Evolutionary conservation across 441 rosid genomes (phyloP).

Genomic region (Pelargonium fulgidum): DNA sequence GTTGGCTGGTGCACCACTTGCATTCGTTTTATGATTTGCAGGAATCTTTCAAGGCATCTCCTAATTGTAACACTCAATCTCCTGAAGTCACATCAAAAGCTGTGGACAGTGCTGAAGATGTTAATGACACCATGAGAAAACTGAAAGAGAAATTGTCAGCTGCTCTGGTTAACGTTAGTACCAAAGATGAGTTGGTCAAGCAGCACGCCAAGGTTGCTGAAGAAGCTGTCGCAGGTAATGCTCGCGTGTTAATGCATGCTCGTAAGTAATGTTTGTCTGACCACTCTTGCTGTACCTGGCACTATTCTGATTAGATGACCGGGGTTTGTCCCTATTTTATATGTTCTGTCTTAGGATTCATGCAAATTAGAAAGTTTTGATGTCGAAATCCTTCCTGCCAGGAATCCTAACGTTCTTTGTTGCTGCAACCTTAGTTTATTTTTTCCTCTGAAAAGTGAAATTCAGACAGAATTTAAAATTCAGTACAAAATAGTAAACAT

Average conservation of each 20-base stretch:
- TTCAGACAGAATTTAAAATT: no score
- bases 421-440: no score
- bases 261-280: background rate
- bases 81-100: constrained; percentile 51
- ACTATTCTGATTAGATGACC: no score
- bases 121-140: constrained; percentile 41
- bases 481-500: no score
- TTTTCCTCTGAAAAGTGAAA: no score
- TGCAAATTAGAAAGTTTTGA: no score
- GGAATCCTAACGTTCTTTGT: no score
- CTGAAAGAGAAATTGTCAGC: constrained; percentile 61
- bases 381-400: no score
- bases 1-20: background rate
- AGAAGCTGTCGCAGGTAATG: constrained; percentile 78
- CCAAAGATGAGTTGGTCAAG: constrained; percentile 70
- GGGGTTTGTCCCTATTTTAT: no score
- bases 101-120: constrained; percentile 39
- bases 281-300: background rate
- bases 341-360: no score
- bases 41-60: constrained; percentile 26
- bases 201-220: constrained; percentile 92
- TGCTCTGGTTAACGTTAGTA: constrained; percentile 56
- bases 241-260: background rate
- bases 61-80: constrained; percentile 43
- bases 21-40: constrained; percentile 17